Conservation (phyloP, 352 stramenopile species). For the Phytopythium chamaehyphon region DNA sequence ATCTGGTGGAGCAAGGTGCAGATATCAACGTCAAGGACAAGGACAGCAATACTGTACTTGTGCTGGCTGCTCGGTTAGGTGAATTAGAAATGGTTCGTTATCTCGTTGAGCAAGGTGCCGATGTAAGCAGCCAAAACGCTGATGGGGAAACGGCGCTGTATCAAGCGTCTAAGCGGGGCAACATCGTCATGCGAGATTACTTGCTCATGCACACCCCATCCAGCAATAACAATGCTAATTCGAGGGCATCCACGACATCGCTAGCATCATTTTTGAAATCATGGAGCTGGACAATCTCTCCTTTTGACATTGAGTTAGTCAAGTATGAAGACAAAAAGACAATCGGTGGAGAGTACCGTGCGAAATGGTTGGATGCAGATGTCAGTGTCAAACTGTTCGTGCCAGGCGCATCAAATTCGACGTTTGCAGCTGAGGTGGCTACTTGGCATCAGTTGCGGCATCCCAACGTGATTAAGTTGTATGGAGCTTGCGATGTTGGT, state of each 20-base stretch:
- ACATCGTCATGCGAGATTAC: too few species aligned
- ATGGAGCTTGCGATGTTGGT: slow-evolving; percentile 11
- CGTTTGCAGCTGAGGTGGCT: slow-evolving; percentile 2
- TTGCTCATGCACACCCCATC: too few species aligned
- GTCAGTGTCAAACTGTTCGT: slow-evolving; percentile 2
- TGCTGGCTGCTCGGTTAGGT: too few species aligned
- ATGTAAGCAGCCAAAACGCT: too few species aligned
- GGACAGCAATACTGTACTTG: too few species aligned
- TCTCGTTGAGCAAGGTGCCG: too few species aligned
- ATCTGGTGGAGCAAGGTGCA: too few species aligned
- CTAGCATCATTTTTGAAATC: not conserved
- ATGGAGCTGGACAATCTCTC: not conserved
- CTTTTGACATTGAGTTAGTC: not conserved
- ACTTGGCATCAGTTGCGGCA: slow-evolving; percentile 13
- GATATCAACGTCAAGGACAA: too few species aligned
- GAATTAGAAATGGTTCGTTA: too few species aligned
- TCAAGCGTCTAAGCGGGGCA: too few species aligned
- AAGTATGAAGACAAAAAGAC: not conserved
- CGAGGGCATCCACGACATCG: not conserved
- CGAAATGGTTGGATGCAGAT: slow-evolving; percentile 3
- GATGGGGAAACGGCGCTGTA: too few species aligned
- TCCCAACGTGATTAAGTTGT: slow-evolving; percentile 15
- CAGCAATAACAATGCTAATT: not conserved
- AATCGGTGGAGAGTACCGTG: not conserved
- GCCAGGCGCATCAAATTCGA: not conserved